Conservation (phyloP, 2,329 filamentous ascomycete species). For the Gaeumannomyces tritici region DNA sequence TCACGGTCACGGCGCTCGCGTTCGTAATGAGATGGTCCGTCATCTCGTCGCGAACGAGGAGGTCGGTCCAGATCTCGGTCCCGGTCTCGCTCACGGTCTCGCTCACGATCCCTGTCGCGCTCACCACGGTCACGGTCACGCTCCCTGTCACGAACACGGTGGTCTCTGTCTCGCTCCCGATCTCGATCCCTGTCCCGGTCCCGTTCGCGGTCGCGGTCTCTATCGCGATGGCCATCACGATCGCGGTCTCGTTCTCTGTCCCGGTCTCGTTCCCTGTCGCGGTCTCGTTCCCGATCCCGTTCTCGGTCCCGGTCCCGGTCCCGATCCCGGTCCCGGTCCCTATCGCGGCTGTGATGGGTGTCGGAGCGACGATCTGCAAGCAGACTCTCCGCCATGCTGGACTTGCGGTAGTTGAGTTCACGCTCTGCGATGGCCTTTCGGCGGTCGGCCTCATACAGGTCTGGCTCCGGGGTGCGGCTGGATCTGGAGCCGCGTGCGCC, state of each 20-base stretch:
- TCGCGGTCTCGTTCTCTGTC: conserved; percentile 20
- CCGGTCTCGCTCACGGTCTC: conserved; percentile 26
- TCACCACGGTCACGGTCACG: conserved; percentile 23
- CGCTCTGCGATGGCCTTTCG: conserved; percentile 89
- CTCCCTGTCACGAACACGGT: conserved; percentile 16
- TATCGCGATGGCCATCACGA: conserved; percentile 29
- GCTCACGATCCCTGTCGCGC: conserved; percentile 18
- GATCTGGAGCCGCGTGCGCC: conserved; percentile 42
- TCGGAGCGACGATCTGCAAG: conserved; percentile 37
- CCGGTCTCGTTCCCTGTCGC: conserved; percentile 24
- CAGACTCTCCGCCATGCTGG: conserved; percentile 56
- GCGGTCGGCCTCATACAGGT: conserved; percentile 91
- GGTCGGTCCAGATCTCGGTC: conserved; percentile 40
- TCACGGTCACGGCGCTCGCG: conserved; percentile 82
- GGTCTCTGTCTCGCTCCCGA: conserved; percentile 23
- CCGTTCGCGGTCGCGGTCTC: conserved; percentile 31
- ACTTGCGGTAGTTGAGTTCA: conserved; percentile 85
- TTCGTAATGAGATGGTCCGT: conserved; percentile 62
- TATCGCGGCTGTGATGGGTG: conserved; percentile 12
- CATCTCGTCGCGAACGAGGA: conserved; percentile 47
- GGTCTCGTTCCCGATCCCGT: conserved; percentile 21
- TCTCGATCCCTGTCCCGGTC: conserved; percentile 24
- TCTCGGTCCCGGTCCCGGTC: conserved; percentile 20
- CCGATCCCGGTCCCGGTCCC: conserved; percentile 10
- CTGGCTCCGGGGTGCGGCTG: conserved; percentile 82